Conservation (phyloP, 78 protist species). For the Cavenderia fasciculata region DNA sequence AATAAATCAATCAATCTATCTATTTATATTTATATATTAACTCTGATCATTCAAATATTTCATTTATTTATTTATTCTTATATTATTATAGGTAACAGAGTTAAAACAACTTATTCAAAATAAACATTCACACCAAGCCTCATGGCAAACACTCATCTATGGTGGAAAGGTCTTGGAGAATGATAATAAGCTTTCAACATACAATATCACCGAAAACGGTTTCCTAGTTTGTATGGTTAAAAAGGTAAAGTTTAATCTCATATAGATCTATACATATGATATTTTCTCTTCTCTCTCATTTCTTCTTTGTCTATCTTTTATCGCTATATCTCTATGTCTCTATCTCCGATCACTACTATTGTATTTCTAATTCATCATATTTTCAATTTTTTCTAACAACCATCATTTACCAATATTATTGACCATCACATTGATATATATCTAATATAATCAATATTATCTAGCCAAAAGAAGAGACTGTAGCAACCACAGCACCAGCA, state of each 20-base stretch:
- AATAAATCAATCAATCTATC: background rate
- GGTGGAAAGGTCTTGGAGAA: constrained; percentile 83
- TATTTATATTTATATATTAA: background rate
- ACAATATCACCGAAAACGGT: constrained; percentile 57
- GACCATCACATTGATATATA: background rate
- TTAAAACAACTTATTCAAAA: constrained; percentile 57
- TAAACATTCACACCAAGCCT: constrained; percentile 26
- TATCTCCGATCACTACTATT: background rate
- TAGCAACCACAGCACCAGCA: constrained; percentile 39
- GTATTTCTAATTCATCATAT: background rate
- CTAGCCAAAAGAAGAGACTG: constrained; percentile 59
- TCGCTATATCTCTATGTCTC: too few relatives aligned
- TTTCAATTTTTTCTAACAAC: background rate
- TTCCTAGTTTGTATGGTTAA: constrained; percentile 84
- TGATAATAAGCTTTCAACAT: constrained; percentile 20
- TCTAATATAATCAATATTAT: background rate
- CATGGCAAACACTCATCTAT: constrained; percentile 84
- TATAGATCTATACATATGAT: too few relatives aligned
- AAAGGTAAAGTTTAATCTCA: constrained; percentile 17
- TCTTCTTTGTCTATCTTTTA: too few relatives aligned
- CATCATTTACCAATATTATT: background rate
- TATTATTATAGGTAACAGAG: constrained; percentile 42
- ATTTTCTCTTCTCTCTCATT: too few relatives aligned
- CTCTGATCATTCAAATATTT: background rate
- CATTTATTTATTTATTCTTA: background rate